Conservation (phyloP, 345 rosid genomes). For the Schrenkiella parvula region DNA sequence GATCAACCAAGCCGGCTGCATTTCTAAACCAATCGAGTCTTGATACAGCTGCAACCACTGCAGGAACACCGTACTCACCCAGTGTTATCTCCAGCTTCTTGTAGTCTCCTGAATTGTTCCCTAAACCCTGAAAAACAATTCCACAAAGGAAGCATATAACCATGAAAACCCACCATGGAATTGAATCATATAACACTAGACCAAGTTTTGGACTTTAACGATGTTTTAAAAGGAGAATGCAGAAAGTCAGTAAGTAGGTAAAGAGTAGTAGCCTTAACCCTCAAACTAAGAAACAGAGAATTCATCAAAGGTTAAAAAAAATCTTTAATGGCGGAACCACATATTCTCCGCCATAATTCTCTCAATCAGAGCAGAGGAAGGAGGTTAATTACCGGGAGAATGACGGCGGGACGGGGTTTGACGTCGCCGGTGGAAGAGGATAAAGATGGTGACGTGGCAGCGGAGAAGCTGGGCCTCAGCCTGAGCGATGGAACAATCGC, state of each 20-base stretch:
- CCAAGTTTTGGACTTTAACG: slow-evolving; percentile 2
- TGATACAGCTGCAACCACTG: slow-evolving; percentile 70
- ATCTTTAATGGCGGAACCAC: background rate
- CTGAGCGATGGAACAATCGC: slow-evolving; percentile 39
- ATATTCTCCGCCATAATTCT: background rate
- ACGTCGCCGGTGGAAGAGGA: slow-evolving; percentile 20
- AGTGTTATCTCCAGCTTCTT: slow-evolving; percentile 54
- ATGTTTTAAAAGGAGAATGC: background rate
- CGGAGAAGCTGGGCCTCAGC: slow-evolving; percentile 34
- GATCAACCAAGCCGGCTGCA: slow-evolving; percentile 83
- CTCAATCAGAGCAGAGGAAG: background rate
- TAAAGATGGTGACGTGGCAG: slow-evolving; percentile 22
- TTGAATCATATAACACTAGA: background rate
- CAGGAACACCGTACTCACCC: slow-evolving; percentile 57
- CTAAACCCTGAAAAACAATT: slow-evolving; percentile 56
- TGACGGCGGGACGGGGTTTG: slow-evolving; percentile 64
- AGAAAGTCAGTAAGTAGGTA: background rate
- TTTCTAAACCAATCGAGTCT: slow-evolving; percentile 87
- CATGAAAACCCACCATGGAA: background rate
- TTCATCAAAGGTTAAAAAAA: background rate
- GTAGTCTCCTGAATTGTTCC: slow-evolving; percentile 84
- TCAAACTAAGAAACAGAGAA: background rate
- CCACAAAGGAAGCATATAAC: background rate
- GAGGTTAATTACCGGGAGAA: slow-evolving; percentile 64
- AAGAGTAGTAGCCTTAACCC: background rate